Conservation (phyloP, 2,329 filamentous ascomycete genomes). For the Diaporthe ilicicola region DNA sequence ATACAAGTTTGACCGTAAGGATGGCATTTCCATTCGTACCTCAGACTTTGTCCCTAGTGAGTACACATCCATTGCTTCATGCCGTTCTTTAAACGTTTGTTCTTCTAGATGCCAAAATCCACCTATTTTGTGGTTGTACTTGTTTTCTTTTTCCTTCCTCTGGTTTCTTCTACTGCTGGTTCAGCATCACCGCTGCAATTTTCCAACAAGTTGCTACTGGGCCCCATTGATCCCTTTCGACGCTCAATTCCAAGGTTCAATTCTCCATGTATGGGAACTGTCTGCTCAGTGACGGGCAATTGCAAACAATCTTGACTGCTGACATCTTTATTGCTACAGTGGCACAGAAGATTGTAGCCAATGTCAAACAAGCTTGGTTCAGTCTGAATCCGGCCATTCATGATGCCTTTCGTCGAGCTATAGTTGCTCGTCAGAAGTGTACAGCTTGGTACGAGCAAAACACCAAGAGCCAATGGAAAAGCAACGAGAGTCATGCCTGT, state of each 20-base stretch:
- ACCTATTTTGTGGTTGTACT: no score
- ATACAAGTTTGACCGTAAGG: constrained; percentile 1
- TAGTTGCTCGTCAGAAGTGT: neutral
- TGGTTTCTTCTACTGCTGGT: no score
- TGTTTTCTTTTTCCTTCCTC: no score
- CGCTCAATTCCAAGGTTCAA: no score
- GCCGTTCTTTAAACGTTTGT: neutral
- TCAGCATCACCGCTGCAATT: no score
- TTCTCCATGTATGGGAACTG: no score
- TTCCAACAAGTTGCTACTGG: no score
- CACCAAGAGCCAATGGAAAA: neutral
- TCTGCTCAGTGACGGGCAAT: neutral
- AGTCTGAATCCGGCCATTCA: neutral
- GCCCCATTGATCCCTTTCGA: no score
- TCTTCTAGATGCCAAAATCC: no score
- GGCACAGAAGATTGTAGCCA: constrained; percentile 3
- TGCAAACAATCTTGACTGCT: neutral
- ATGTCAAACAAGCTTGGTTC: neutral
- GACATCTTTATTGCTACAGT: neutral
- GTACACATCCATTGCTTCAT: neutral
- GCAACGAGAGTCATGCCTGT: constrained; percentile 16
- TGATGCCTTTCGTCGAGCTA: constrained; percentile 17
- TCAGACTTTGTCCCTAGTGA: constrained; percentile 14
- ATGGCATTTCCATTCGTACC: neutral
- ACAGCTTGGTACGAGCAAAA: constrained; percentile 19